Evolutionary conservation across 768 basidiomycete species (phyloP).

Genomic region (Phaeotremella fagi): DNA sequence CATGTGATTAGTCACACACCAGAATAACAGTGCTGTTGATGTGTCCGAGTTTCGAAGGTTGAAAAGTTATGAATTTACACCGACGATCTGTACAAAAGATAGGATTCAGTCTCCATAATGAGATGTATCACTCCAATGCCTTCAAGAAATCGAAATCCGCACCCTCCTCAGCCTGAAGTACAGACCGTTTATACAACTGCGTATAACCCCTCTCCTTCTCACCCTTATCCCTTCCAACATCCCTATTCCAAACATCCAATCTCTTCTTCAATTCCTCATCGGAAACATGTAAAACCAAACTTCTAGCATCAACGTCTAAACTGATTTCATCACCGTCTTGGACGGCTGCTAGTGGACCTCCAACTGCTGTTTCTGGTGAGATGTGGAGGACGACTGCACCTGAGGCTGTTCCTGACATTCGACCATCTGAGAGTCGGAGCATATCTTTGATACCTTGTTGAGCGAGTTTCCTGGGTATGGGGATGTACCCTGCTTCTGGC

Average conservation of each 20-base stretch:
- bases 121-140: background rate
- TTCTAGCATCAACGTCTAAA: slow-evolving; percentile 9
- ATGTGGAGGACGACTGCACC: slow-evolving; percentile 43
- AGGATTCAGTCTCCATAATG: background rate
- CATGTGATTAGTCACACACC: too few species aligned
- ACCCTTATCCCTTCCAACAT: background rate
- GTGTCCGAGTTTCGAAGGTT: background rate
- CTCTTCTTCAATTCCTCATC: slow-evolving; percentile 11
- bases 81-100: background rate
- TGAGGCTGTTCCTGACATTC: slow-evolving; percentile 38
- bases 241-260: background rate
- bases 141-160: slow-evolving; percentile 37
- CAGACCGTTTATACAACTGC: slow-evolving; percentile 23
- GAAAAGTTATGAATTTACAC: background rate
- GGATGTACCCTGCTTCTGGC: slow-evolving; percentile 42
- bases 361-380: slow-evolving; percentile 33
- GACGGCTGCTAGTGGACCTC: slow-evolving; percentile 32
- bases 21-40: background rate
- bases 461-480: slow-evolving; percentile 38
- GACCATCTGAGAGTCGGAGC: slow-evolving; percentile 34
- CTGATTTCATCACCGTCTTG: slow-evolving; percentile 24
- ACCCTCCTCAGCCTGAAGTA: slow-evolving; percentile 28
- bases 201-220: slow-evolving; percentile 20
- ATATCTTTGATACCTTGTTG: slow-evolving; percentile 35
- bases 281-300: slow-evolving; percentile 6